phyloP scores from a whole-genome alignment of 257 asterid genomes.

The Dorcoceras hygrometricum region DNA sequence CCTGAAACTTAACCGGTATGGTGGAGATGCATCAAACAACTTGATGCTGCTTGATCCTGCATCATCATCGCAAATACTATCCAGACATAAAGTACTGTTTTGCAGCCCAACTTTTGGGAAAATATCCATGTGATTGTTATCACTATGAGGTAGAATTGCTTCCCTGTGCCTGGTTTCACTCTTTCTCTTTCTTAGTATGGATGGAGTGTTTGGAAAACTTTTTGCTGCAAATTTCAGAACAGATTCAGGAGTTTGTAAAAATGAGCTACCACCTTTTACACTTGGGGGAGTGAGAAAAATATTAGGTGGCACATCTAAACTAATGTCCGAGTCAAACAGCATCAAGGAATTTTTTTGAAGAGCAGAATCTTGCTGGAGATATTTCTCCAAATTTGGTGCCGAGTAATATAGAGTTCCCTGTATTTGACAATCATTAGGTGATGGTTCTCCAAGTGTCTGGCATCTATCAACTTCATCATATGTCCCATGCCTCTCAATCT shows the following conservation, averaged over 20 bases:
- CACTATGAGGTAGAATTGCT: conserved; percentile 28
- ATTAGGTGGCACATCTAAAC: conserved; percentile 40
- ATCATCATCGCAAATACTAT: conserved; percentile 29
- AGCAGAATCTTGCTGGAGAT: conserved; percentile 27
- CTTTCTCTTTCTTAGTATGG: conserved; percentile 80
- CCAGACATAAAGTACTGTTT: conserved; percentile 16
- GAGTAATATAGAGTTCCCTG: conserved; percentile 63
- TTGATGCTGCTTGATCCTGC: conserved; percentile 34
- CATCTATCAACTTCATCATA: conserved; percentile 35
- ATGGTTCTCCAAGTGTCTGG: conserved; percentile 32
- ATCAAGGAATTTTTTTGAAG: conserved; percentile 35
- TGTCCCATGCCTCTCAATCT: conserved; percentile 27
- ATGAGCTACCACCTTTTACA: conserved; percentile 38
- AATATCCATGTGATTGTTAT: conserved; percentile 26
- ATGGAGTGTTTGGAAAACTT: conserved; percentile 84
- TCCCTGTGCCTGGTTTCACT: conserved; percentile 35
- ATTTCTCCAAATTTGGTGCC: conserved; percentile 61
- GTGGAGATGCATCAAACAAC: conserved; percentile 78
- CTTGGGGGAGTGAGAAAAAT: conserved; percentile 65
- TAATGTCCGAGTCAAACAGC: conserved; percentile 41
- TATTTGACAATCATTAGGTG: conserved; percentile 36
- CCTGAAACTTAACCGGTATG: conserved; percentile 66
- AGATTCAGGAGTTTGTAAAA: conserved; percentile 71
- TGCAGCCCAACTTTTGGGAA: conserved; percentile 33
- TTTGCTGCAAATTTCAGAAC: conserved; percentile 72